These are phyloP conservation scores for Alternaria burnsii DNA, from an alignment of 2,329 filamentous ascomycete species.

Conservation along the genomic window DNA sequence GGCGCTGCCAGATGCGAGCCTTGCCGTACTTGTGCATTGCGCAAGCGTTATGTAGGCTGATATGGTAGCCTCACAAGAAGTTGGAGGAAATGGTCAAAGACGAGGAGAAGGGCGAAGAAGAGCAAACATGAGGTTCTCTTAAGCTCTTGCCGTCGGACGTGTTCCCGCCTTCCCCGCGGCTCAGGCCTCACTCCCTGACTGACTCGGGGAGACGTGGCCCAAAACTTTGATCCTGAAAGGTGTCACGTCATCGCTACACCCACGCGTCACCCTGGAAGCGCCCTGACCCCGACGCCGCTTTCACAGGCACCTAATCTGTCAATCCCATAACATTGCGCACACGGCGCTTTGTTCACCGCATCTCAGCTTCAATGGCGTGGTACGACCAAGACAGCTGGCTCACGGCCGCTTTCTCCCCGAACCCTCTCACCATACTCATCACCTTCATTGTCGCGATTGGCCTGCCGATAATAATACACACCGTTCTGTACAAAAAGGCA, in stretches of 20 bases:
- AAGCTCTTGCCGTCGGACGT: slow-evolving; percentile 34
- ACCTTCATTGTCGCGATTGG: slow-evolving; percentile 75
- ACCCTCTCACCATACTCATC: slow-evolving; percentile 65
- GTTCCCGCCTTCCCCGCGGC: slow-evolving; percentile 26
- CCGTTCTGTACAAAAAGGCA: slow-evolving; percentile 72
- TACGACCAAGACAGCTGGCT: slow-evolving; percentile 54
- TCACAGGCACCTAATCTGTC: neutral
- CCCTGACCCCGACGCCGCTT: slow-evolving; percentile 5
- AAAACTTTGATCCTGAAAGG: slow-evolving; percentile 23
- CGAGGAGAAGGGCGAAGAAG: neutral
- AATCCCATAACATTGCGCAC: neutral
- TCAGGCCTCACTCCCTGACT: slow-evolving; percentile 11
- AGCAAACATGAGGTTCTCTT: slow-evolving; percentile 38
- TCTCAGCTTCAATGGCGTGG: slow-evolving; percentile 42
- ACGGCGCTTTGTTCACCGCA: neutral
- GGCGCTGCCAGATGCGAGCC: neutral
- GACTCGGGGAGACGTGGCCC: slow-evolving; percentile 9
- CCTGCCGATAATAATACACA: slow-evolving; percentile 80
- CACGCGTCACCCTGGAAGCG: slow-evolving; percentile 2
- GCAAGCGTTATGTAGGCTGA: neutral
- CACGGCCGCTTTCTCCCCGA: slow-evolving; percentile 57
- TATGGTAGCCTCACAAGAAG: neutral
- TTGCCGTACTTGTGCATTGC: slow-evolving; percentile 5
- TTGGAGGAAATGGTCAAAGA: neutral
- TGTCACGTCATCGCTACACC: slow-evolving; percentile 34